These are phyloP conservation scores for Fusarium sp. DNA, from an alignment of 2,329 filamentous ascomycete genomes.

Conservation along the genomic window DNA sequence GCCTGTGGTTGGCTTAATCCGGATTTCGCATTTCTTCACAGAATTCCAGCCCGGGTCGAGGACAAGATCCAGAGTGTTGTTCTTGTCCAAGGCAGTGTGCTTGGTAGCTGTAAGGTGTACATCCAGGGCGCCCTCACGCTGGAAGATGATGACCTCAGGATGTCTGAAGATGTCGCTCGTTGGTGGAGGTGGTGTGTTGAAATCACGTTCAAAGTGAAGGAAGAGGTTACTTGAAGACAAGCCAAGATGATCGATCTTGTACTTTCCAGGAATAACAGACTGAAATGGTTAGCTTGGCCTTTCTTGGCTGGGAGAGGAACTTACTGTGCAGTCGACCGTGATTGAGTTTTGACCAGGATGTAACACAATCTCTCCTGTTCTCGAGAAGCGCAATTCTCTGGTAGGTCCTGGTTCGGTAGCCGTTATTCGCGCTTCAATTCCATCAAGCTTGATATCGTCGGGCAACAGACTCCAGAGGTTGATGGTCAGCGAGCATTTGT, in stretches of 20 bases:
- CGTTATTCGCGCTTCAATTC: conserved; percentile 72
- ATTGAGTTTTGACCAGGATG: conserved; percentile 63
- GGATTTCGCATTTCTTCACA: conserved; percentile 68
- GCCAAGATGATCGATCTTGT: conserved; percentile 78
- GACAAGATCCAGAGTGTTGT: conserved; percentile 80
- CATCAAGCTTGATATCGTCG: conserved; percentile 75
- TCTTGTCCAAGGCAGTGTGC: conserved; percentile 81
- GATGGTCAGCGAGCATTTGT: conserved; percentile 79
- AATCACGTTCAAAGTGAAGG: conserved; percentile 73
- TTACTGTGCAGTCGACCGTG: conserved; percentile 52
- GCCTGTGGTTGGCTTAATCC: conserved; percentile 72
- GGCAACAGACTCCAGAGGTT: conserved; percentile 77
- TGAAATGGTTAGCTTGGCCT: conserved; percentile 52
- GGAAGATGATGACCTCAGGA: conserved; percentile 78
- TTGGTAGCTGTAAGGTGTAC: conserved; percentile 74
- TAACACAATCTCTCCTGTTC: conserved; percentile 44
- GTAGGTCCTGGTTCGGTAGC: conserved; percentile 65
- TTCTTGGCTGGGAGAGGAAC: conserved; percentile 18
- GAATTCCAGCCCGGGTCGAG: conserved; percentile 81
- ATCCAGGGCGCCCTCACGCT: conserved; percentile 75
- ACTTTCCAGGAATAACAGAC: conserved; percentile 77
- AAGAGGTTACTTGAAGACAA: conserved; percentile 72
- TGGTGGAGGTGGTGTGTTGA: conserved; percentile 59
- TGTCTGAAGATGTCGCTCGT: conserved; percentile 65
- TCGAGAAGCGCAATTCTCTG: conserved; percentile 65